Percentiles rank a stretch among this genome's conserved stretches.
phyloP scores from a whole-genome alignment of 805 yeast genomes.

The Starmera pachycereana region DNA sequence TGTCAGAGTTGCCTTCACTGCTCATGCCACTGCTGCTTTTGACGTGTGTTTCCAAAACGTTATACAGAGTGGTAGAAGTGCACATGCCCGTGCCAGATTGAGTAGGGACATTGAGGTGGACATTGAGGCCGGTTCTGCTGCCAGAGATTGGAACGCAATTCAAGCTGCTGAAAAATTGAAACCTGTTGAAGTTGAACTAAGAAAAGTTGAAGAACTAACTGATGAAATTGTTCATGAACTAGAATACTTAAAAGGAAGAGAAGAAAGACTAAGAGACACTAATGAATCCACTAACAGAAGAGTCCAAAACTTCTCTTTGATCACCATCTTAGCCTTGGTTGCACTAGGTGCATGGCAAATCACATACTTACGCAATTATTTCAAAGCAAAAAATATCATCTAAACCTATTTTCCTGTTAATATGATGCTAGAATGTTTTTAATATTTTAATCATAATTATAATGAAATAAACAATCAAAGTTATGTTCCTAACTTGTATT shows the following conservation, averaged over 20 bases:
- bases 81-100: slow-evolving; percentile 23
- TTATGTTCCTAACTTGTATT: not conserved
- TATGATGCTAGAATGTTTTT: not conserved
- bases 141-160: slow-evolving; percentile 94
- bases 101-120: slow-evolving; percentile 78
- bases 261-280: slow-evolving; percentile 89
- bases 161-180: slow-evolving; percentile 89
- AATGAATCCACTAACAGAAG: slow-evolving; percentile 93
- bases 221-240: slow-evolving; percentile 74
- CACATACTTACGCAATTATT: slow-evolving; percentile 83
- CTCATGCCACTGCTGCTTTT: slow-evolving; percentile 72
- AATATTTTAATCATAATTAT: not conserved
- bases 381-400: slow-evolving; percentile 75
- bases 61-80: slow-evolving; percentile 25
- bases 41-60: slow-evolving; percentile 86
- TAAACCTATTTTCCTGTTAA: slow-evolving; percentile 15
- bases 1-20: slow-evolving; percentile 71
- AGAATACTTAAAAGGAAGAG: slow-evolving; percentile 78
- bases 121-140: slow-evolving; percentile 91
- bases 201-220: slow-evolving; percentile 77
- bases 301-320: slow-evolving; percentile 76
- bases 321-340: slow-evolving; percentile 58
- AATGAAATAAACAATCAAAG: not conserved
- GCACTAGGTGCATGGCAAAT: slow-evolving; percentile 90
- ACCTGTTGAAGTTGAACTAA: slow-evolving; percentile 85